Conservation (phyloP, 805 yeast genomes). For the Hemisphaericaspora nanyangensis region DNA sequence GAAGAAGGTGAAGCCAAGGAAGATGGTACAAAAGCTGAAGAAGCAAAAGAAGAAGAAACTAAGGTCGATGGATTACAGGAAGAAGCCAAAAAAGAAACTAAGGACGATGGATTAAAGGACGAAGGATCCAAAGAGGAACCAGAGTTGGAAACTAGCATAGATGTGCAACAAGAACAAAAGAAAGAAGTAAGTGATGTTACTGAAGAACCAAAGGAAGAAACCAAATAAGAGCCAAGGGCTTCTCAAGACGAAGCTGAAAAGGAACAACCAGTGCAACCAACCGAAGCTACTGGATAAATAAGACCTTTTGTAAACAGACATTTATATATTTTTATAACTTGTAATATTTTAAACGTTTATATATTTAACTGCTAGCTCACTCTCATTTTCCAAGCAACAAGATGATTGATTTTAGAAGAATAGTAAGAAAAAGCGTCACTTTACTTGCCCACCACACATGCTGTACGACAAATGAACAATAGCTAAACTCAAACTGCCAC, state of each 20-base stretch:
- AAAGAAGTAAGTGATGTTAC: constrained; percentile 6
- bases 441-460: constrained; percentile 96
- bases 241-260: constrained; percentile 1
- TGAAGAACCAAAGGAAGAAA: constrained; percentile 3
- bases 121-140: constrained; percentile 3
- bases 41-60: constrained; percentile 6
- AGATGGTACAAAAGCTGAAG: constrained; percentile 8
- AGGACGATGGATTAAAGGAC: constrained; percentile 6
- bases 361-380: not conserved
- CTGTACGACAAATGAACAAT: constrained; percentile 82
- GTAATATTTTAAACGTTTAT: constrained; percentile 3
- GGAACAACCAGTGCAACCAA: constrained; percentile 5
- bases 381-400: constrained; percentile 3
- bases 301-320: no score
- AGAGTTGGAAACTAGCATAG: not conserved
- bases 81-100: constrained; percentile 5
- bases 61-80: constrained; percentile 3
- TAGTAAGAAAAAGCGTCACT: constrained; percentile 32
- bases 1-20: constrained; percentile 6
- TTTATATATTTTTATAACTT: no score
- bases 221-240: constrained; percentile 2
- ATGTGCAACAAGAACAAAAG: constrained; percentile 2
- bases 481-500: constrained; percentile 67
- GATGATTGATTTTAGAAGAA: constrained; percentile 25
- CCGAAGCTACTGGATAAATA: no score